Conservation (phyloP, 139 green algal species). For the Chlamydomonas urium region DNA sequence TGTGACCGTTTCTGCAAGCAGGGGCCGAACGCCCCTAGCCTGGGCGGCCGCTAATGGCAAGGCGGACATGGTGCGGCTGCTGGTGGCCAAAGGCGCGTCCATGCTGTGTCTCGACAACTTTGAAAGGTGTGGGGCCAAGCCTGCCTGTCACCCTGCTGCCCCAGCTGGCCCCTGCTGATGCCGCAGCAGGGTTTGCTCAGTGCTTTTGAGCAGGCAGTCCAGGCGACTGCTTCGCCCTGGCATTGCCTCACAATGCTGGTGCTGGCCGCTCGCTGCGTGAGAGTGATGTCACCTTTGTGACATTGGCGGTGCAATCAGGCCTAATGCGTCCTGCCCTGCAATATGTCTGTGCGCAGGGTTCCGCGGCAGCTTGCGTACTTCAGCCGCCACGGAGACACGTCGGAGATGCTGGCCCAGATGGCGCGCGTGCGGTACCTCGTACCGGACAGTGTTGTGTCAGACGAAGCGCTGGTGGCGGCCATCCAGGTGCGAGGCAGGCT, state of each 20-base stretch:
- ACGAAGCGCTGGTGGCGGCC: background rate
- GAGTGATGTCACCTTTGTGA: background rate
- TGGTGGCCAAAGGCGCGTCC: constrained; percentile 20
- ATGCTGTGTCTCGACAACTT: constrained; percentile 16
- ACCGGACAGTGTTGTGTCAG: background rate
- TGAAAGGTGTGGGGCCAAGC: background rate
- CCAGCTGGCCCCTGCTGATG: background rate
- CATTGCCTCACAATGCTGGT: background rate
- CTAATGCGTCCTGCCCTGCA: background rate
- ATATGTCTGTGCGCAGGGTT: constrained; percentile 10
- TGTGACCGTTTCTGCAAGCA: background rate
- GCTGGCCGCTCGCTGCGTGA: background rate
- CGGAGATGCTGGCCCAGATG: constrained; percentile 7
- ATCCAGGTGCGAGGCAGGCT: background rate
- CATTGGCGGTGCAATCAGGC: background rate
- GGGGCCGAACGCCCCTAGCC: constrained; percentile 28
- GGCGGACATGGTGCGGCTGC: constrained; percentile 18
- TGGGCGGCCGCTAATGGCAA: constrained; percentile 18
- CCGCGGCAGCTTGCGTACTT: constrained; percentile 27
- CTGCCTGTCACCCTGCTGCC: background rate
- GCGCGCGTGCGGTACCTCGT: background rate
- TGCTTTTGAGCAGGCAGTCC: no score
- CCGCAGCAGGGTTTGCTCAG: background rate
- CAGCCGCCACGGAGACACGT: constrained; percentile 14
- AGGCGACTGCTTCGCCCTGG: background rate